Evolutionary conservation across 1,284 basidiomycete genomes (phyloP).

Genomic region (Cryptococcus amylolentus): DNA sequence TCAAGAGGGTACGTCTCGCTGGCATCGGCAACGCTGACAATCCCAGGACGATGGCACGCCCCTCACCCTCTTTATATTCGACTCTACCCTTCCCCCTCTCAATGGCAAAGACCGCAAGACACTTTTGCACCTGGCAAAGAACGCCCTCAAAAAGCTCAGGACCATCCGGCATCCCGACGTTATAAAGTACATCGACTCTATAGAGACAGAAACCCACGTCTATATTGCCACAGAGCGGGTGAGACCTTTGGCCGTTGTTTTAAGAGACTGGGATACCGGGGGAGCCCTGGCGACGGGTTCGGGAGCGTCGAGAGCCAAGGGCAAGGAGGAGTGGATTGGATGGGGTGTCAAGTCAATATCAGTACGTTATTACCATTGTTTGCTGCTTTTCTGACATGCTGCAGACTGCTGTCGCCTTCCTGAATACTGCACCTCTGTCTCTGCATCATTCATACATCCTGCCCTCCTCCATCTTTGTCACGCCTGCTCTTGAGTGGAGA

Average conservation of each 20-base stretch:
- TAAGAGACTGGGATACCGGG: conserved; percentile 58
- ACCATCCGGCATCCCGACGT: conserved; percentile 93
- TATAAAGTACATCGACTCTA: conserved; percentile 88
- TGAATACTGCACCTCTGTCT: conserved; percentile 79
- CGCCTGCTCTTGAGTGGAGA: conserved; percentile 86
- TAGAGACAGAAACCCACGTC: conserved; percentile 80
- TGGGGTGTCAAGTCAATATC: conserved; percentile 92
- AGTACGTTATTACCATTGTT: conserved; percentile 54
- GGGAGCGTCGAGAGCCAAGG: conserved; percentile 52
- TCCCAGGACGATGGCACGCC: conserved; percentile 76
- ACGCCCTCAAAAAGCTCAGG: conserved; percentile 84
- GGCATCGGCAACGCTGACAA: background rate
- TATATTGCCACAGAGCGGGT: conserved; percentile 95
- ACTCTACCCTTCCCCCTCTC: conserved; percentile 55
- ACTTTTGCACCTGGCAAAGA: conserved; percentile 76
- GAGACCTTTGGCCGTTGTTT: conserved; percentile 64
- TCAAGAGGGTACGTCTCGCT: conserved; percentile 65
- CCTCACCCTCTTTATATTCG: conserved; percentile 87
- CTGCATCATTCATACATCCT: conserved; percentile 80
- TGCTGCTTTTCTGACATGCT: background rate
- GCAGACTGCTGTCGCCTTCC: conserved; percentile 82
- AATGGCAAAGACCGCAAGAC: conserved; percentile 56
- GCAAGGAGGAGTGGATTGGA: conserved; percentile 80
- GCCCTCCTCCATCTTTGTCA: conserved; percentile 75
- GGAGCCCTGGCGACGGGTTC: conserved; percentile 24